phyloP scores from a whole-genome alignment of 2,329 filamentous ascomycete species.

The Botrytis galanthina region DNA sequence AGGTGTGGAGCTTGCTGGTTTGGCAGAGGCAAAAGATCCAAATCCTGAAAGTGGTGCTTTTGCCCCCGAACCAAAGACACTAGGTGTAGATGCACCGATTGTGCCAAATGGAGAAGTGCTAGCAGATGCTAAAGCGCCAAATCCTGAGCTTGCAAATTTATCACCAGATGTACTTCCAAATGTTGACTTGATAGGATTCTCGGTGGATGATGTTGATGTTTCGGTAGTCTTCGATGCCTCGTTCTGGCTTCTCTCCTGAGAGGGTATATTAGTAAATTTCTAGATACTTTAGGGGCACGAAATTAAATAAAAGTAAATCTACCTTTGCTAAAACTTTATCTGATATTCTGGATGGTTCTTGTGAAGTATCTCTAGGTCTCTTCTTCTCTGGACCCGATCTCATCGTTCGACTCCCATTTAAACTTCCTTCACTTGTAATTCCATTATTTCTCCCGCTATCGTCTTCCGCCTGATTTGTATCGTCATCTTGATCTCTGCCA shows the following conservation, averaged over 20 bases:
- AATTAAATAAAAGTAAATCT: background rate
- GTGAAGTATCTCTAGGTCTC: conserved; percentile 52
- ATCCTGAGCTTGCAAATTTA: conserved; percentile 64
- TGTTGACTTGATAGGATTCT: conserved; percentile 24
- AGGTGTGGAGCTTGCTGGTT: conserved; percentile 34
- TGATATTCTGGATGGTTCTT: conserved; percentile 29
- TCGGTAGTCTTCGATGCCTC: conserved; percentile 18
- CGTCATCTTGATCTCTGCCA: conserved; percentile 44
- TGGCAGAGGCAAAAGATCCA: conserved; percentile 42
- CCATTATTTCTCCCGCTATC: conserved; percentile 41
- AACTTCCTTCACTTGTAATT: conserved; percentile 44
- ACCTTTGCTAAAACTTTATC: conserved; percentile 33
- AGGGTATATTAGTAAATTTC: background rate
- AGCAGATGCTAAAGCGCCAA: conserved; percentile 63
- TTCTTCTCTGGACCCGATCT: conserved; percentile 65
- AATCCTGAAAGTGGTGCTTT: conserved; percentile 46
- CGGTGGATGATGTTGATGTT: conserved; percentile 20
- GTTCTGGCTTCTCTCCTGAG: conserved; percentile 23
- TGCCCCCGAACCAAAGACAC: conserved; percentile 47
- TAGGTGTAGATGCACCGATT: conserved; percentile 49
- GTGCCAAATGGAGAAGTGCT: conserved; percentile 63
- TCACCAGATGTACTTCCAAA: conserved; percentile 30
- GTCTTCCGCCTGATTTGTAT: conserved; percentile 41
- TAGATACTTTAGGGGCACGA: background rate
- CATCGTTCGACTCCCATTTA: conserved; percentile 36